A percentile compares a stretch with the other conserved stretches of the same genome.
These are phyloP conservation scores for Stemphylium lycopersici DNA, from an alignment of 2,329 filamentous ascomycete species.

Conservation along the genomic window DNA sequence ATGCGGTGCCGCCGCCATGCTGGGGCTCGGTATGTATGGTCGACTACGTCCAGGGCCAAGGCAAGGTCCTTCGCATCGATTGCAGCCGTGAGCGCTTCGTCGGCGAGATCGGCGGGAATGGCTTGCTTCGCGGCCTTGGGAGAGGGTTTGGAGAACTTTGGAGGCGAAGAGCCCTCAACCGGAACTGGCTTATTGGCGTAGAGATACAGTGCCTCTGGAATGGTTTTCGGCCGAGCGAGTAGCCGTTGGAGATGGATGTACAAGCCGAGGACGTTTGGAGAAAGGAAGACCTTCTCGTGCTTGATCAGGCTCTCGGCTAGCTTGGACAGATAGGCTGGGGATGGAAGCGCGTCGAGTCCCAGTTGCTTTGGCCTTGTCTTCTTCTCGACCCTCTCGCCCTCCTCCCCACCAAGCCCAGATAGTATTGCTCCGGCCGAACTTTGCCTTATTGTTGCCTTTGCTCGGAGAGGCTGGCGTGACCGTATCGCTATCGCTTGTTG, in stretches of 20 bases:
- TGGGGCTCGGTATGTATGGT: constrained; percentile 69
- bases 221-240: constrained; percentile 73
- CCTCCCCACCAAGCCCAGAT: constrained; percentile 35
- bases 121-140: constrained; percentile 74
- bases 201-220: constrained; percentile 79
- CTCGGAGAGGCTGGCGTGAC: constrained; percentile 28
- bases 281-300: constrained; percentile 80
- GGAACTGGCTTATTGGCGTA: constrained; percentile 85
- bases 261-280: constrained; percentile 69
- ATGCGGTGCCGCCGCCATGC: constrained; percentile 73
- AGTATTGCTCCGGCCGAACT: constrained; percentile 46
- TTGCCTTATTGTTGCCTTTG: constrained; percentile 32
- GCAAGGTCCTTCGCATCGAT: constrained; percentile 79
- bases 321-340: constrained; percentile 53
- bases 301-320: constrained; percentile 72
- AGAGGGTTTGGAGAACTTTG: constrained; percentile 57
- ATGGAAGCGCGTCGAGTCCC: constrained; percentile 33
- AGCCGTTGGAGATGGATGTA: constrained; percentile 80
- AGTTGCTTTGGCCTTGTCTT: constrained; percentile 17
- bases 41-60: constrained; percentile 76
- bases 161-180: constrained; percentile 60
- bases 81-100: constrained; percentile 77
- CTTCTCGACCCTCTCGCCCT: constrained; percentile 8
- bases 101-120: constrained; percentile 72
- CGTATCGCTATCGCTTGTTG: constrained; percentile 38